These are phyloP conservation scores for Fusarium sp. DNA, from an alignment of 2,329 filamentous ascomycete species.

Conservation along the genomic window DNA sequence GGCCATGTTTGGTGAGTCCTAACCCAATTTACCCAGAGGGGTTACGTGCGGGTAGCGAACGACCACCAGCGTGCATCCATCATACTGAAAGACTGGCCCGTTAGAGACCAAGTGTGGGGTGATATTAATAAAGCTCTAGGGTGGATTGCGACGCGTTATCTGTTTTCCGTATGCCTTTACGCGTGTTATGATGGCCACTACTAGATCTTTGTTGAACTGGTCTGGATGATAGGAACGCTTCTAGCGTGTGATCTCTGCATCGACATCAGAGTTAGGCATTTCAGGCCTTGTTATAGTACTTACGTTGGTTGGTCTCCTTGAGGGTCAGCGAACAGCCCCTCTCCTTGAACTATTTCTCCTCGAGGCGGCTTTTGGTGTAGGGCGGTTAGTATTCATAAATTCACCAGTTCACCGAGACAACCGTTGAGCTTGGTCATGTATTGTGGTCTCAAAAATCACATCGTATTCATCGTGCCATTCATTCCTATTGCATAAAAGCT, in stretches of 20 bases:
- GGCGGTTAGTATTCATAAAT: background rate
- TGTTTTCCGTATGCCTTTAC: background rate
- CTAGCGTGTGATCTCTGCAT: background rate
- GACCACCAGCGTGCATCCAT: too few relatives aligned
- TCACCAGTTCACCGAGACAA: background rate
- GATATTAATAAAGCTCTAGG: background rate
- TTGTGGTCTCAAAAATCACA: background rate
- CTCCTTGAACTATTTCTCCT: too few relatives aligned
- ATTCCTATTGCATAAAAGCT: background rate
- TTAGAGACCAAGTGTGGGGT: background rate
- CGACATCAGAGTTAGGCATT: too few relatives aligned
- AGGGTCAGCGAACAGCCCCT: too few relatives aligned
- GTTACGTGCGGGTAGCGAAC: too few relatives aligned
- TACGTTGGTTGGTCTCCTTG: too few relatives aligned
- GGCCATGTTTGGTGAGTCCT: too few relatives aligned
- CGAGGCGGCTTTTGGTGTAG: background rate
- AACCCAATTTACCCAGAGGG: too few relatives aligned
- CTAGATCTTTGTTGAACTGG: background rate
- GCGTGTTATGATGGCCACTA: fast-evolving
- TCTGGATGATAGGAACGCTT: background rate
- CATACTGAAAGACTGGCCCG: background rate
- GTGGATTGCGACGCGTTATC: background rate
- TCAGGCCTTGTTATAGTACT: too few relatives aligned
- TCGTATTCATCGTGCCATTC: background rate
- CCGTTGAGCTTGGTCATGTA: background rate